Conservation (phyloP, 1,139 yeast genomes). For the Martiniozyma asiatica region DNA sequence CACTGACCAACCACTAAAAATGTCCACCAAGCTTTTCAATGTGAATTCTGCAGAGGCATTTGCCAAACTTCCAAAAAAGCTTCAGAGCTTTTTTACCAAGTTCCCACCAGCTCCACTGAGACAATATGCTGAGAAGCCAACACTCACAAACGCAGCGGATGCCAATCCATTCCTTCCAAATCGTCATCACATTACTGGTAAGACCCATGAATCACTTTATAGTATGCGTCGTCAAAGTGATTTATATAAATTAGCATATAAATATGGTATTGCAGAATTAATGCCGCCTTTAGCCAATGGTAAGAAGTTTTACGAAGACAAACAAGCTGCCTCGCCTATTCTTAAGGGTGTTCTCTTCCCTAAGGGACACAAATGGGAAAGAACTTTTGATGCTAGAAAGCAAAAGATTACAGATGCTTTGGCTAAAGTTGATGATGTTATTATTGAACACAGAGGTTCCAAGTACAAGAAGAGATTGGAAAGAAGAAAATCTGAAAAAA, state of each 20-base stretch:
- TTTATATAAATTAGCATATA: slow-evolving; percentile 69
- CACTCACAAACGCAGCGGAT: slow-evolving; percentile 50
- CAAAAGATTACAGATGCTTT: slow-evolving; percentile 56
- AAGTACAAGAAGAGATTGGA: slow-evolving; percentile 45
- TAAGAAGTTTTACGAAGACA: slow-evolving; percentile 70
- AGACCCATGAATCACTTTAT: slow-evolving; percentile 66
- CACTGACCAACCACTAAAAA: slow-evolving; percentile 5
- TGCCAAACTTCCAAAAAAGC: slow-evolving; percentile 53
- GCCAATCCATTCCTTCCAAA: slow-evolving; percentile 87
- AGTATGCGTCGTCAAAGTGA: slow-evolving; percentile 81
- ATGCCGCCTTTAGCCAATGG: slow-evolving; percentile 61
- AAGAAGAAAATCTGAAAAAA: slow-evolving; percentile 35
- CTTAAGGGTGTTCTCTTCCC: slow-evolving; percentile 71
- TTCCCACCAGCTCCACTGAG: slow-evolving; percentile 82
- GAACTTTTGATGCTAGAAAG: slow-evolving; percentile 51
- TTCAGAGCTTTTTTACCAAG: slow-evolving; percentile 65
- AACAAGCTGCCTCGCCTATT: slow-evolving; percentile 56
- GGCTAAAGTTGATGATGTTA: slow-evolving; percentile 59
- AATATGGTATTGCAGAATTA: slow-evolving; percentile 68
- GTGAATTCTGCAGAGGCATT: slow-evolving; percentile 25
- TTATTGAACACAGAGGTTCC: slow-evolving; percentile 52
- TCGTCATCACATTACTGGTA: slow-evolving; percentile 69
- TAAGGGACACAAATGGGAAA: slow-evolving; percentile 74
- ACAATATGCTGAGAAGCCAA: slow-evolving; percentile 52
- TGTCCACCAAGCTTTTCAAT: slow-evolving; percentile 19